Evolutionary conservation across 768 basidiomycete species (phyloP), one percentile per base, ranked within the genome.

Genomic region (Suillus decipiens): DNA sequence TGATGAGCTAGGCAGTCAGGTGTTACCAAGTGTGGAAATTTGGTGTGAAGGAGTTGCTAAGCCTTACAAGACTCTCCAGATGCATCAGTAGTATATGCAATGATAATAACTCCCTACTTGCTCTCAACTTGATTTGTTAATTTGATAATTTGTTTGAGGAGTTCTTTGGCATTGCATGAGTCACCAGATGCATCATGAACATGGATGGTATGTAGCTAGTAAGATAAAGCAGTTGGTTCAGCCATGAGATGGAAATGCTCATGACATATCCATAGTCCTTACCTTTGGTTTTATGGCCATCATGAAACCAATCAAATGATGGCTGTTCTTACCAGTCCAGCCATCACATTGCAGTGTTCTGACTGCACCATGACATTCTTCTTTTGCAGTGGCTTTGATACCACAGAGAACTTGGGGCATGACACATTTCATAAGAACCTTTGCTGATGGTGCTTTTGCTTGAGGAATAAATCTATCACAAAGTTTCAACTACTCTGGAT

Each of bases 1-100:
- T 80, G 78, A 66, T 81, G 79, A 1, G 74, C 71, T 60, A 73
- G 75, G 59, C 79, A 80, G 60, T 77, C 73, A 10, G 69, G 72
- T 0, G 68, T 64, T n/a, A 80, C 70, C 1, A 80, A 36, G 19
- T 67, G 34, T 2, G 72, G 74, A 36, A 59, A 63, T 39, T 71
- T 66, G 2, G n/a, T 6, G 1, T 15, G 31, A 6, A 78, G 62
- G 2, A 74, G 59, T 1, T 33, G 22, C 0, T 64, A 58, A 2
- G 76, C 76, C 61, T 75, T 75, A 24, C 41, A 17, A 14, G 73
- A 75, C 47, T 80, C 75, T 2, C 77, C 78, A 1, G 70, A 76
- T 17, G 75, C 73, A 73, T 80, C 76, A 14, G 74, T 74, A 22
- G 68, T 67, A 5, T 74, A 47, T 19, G 68, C 74, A 24, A 75